Base-by-base conservation (phyloP, 208 protist genomes). In the Trypanosomatidae sp. region DNA sequence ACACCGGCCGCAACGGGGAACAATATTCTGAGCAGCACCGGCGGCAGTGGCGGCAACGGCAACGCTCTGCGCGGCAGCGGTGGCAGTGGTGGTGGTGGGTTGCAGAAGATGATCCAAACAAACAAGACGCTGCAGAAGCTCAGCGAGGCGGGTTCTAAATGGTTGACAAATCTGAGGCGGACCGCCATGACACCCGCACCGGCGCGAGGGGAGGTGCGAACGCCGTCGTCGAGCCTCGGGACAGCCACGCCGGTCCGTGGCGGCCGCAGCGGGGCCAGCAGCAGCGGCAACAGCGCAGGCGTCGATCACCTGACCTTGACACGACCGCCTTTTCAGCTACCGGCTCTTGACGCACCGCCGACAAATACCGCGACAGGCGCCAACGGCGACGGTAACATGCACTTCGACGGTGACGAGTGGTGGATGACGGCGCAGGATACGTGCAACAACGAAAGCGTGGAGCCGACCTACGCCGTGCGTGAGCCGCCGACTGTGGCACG, bases 111-210 rank as follows among this genome's bases (percentile, higher is more conserved):
- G 44, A 15, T 74, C 3, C 69, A 71, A 28, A 49, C 55, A 19
- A 74, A n/a, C 47, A 80, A 71, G 30, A 62, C 70, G 33, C 46
- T 80, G 22, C 69, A 67, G 64, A 64, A 33, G 65, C 36, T 74
- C 19, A 59, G 75, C 39, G 75, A 80, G 53, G 53, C 62, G 0
- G 75, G 75, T 6, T 80, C 75, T 30, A 80, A 74, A 47, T 80
- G 75, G 75, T 39, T 80, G 62, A 71, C 56, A 8, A 80, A 70
- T 39, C 46, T 80, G 36, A 49, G 50, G 55, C 46, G 56, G 50
- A 66, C 62, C 36, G 39, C 62, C 4, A 62, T 22, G 39, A 52
- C 56, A 12, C 44, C 62, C 13, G 43, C 60, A 46, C 47, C 69
- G 47, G 55, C 53, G 56, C 67, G 6, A 5, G 50, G 62, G 12